phyloP scores from a whole-genome alignment of 805 yeast species.

The Grigorovia yakushimaensis region DNA sequence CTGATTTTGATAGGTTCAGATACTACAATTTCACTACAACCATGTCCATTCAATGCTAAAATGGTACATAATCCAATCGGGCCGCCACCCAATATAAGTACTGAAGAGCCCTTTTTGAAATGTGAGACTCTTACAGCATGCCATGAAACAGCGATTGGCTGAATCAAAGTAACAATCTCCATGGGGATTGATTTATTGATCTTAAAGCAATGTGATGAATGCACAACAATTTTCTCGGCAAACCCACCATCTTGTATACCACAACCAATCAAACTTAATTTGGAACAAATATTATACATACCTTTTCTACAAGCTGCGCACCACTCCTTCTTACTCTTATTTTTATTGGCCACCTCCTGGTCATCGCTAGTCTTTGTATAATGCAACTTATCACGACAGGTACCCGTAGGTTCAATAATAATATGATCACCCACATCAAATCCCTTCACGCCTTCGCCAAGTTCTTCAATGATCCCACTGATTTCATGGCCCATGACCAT shows the following conservation, averaged over 20 bases:
- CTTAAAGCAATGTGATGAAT: slow-evolving; percentile 31
- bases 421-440: slow-evolving; percentile 48
- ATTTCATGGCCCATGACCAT: slow-evolving; percentile 47
- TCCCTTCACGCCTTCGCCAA: slow-evolving; percentile 39
- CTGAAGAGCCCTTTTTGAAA: slow-evolving; percentile 36
- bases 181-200: slow-evolving; percentile 37
- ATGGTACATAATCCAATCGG: slow-evolving; percentile 55
- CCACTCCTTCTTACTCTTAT: slow-evolving; percentile 18
- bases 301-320: slow-evolving; percentile 47
- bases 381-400: slow-evolving; percentile 40
- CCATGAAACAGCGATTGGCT: slow-evolving; percentile 50
- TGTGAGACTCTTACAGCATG: slow-evolving; percentile 44
- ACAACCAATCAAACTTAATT: slow-evolving; percentile 42
- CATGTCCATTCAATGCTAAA: slow-evolving; percentile 44
- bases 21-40: slow-evolving; percentile 40
- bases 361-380: slow-evolving; percentile 39
- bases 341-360: slow-evolving; percentile 35
- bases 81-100: slow-evolving; percentile 50
- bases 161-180: slow-evolving; percentile 48
- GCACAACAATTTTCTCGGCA: slow-evolving; percentile 39
- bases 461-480: slow-evolving; percentile 35
- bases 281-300: slow-evolving; percentile 41
- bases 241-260: slow-evolving; percentile 52
- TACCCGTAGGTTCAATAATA: slow-evolving; percentile 52
- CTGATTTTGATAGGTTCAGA: slow-evolving; percentile 44